These are phyloP conservation scores for Antrodiella citrinella DNA, from an alignment of 768 basidiomycete species.

Conservation along the genomic window DNA sequence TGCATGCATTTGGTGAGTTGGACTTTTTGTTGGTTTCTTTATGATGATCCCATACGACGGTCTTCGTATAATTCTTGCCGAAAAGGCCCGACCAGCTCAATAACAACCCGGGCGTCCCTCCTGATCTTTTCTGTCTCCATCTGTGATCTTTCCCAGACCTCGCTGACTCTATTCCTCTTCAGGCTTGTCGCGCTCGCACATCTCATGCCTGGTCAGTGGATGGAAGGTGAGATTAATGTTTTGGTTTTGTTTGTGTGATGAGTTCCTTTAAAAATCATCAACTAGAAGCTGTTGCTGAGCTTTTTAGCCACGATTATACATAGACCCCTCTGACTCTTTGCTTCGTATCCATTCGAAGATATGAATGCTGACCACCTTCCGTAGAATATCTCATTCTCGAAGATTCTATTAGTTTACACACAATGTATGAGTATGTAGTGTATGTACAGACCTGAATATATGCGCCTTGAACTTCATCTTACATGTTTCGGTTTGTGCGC, in stretches of 20 bases:
- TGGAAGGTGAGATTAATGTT: background rate
- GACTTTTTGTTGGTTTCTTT: conserved; percentile 26
- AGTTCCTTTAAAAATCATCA: conserved; percentile 50
- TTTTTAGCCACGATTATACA: conserved; percentile 53
- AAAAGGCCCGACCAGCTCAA: conserved; percentile 94
- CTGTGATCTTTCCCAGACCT: background rate
- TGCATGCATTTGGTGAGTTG: background rate
- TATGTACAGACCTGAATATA: no score
- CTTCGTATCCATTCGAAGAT: no score
- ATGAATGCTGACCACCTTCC: no score
- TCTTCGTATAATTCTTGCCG: conserved; percentile 81
- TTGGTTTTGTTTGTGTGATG: conserved; percentile 27
- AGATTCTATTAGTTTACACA: no score
- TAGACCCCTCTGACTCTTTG: conserved; percentile 8
- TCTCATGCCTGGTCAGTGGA: no score
- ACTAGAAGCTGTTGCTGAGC: conserved; percentile 91
- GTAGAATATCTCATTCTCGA: no score
- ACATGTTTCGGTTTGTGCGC: no score
- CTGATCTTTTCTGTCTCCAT: conserved; percentile 39
- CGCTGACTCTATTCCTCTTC: conserved; percentile 2
- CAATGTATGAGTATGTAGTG: no score
- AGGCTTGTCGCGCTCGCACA: background rate
- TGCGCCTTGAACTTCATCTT: no score
- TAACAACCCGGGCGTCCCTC: conserved; percentile 66
- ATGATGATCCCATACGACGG: conserved; percentile 89